Evolutionary conservation across 225 moss, liverwort and hornwort species (phyloP), one percentile per base, ranked within the genome.

Genomic region (Climacium dendroides): DNA sequence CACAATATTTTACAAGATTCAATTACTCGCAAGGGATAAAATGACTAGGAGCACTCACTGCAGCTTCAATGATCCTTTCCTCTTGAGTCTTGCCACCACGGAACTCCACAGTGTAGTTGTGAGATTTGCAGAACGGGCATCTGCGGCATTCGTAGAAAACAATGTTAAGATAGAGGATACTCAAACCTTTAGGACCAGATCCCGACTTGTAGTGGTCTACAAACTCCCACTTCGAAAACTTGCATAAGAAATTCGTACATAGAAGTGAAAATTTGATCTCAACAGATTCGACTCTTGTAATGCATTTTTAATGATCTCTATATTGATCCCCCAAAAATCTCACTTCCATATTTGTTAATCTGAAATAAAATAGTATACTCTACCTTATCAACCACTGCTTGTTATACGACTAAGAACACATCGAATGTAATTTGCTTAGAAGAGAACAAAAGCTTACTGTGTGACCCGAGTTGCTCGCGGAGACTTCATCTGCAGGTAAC

Each of bases 401-500:
- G 12, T 50, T 24, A 18, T 50, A 37, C 25, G 37, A 85, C 45
- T 39, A 61, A 28, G 23, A 86, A 64, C 52, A 50, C 18, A 80
- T 70, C 59, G 52, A 19, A 28, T 9, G 37, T 48, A 43, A 25
- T 8, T 47, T 47, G 24, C 50, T 54, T 8, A 48, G 7, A 63
- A 71, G 80, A 72, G 45, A 65, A 62, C 11, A 83, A 10, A 48
- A 85, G 60, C 92, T 90, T 86, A 95, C 93, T 92, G 94, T n/a
- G 89, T 80, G 59, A 90, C 84, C 65, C 94, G 93, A 76, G 89
- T 24, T 13, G 91, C 76, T 26, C 93, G 92, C 35, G 93, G 93
- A 81, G 94, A 92, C 88, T 95, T 95, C 86, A 95, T 90, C 80
- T 95, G 94, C 76, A 95, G 70, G 86, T 92, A 95, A 85, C 94